These are phyloP conservation scores for Sinapis alba DNA, from an alignment of 441 rosid species.

Conservation along the genomic window DNA sequence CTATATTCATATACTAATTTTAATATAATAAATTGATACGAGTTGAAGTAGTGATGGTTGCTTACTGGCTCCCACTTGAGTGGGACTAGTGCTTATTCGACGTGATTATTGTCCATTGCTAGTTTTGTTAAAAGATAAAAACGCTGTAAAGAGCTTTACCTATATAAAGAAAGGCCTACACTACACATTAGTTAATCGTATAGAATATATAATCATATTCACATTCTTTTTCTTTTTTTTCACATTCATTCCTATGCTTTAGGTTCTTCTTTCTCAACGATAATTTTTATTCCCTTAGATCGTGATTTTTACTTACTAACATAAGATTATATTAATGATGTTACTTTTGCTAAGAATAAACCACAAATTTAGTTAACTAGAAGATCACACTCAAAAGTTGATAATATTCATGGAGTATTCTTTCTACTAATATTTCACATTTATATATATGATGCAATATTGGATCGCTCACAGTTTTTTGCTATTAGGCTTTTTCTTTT, in stretches of 20 bases:
- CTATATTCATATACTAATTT: neutral
- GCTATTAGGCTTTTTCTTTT: too few species aligned
- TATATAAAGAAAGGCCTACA: slow-evolving; percentile 20
- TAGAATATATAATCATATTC: slow-evolving; percentile 3
- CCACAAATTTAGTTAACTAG: neutral
- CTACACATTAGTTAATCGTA: slow-evolving; percentile 14
- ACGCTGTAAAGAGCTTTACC: slow-evolving; percentile 42
- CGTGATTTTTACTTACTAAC: neutral
- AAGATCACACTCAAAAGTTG: neutral
- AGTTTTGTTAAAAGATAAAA: slow-evolving; percentile 37
- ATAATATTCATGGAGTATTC: too few species aligned
- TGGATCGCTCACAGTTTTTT: too few species aligned
- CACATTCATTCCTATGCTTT: neutral
- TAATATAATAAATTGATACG: neutral
- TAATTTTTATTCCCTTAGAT: neutral
- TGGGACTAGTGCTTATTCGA: slow-evolving; percentile 50
- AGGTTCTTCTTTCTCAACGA: neutral
- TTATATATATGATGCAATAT: too few species aligned
- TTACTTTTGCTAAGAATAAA: neutral
- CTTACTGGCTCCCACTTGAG: slow-evolving; percentile 41
- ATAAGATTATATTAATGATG: neutral
- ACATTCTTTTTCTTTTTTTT: too few species aligned
- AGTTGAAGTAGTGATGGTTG: neutral
- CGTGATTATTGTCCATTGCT: slow-evolving; percentile 42
- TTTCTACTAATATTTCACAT: too few species aligned